These are phyloP conservation scores for Aspergillus sp. DNA, from an alignment of 2,329 filamentous ascomycete species.

Conservation along the genomic window DNA sequence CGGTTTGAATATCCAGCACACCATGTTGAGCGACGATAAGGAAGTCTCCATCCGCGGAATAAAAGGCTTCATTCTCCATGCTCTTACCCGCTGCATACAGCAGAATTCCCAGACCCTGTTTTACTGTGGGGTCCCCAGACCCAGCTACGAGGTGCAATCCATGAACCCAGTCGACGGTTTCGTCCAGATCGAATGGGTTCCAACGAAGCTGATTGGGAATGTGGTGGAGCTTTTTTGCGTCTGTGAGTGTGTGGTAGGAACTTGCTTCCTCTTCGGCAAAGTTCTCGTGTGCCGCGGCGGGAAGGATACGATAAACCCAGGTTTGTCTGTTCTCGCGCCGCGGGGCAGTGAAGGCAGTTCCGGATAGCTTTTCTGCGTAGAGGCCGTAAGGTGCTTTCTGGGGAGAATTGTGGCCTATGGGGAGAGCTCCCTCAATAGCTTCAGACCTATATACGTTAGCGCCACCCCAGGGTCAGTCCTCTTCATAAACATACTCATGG, in stretches of 20 bases:
- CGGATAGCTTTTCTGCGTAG: constrained; percentile 77
- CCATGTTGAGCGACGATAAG: constrained; percentile 75
- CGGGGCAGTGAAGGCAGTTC: constrained; percentile 70
- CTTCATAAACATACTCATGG: constrained; percentile 63
- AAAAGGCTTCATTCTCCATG: constrained; percentile 79
- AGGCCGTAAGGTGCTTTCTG: constrained; percentile 77
- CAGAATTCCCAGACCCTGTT: constrained; percentile 75
- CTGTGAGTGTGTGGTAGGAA: constrained; percentile 46
- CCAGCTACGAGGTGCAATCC: constrained; percentile 72
- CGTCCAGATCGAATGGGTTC: constrained; percentile 73
- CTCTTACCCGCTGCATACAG: constrained; percentile 76
- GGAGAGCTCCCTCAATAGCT: constrained; percentile 71
- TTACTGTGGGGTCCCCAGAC: constrained; percentile 75
- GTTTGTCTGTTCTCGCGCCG: constrained; percentile 68
- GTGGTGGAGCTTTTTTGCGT: constrained; percentile 61
- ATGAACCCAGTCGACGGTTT: constrained; percentile 67
- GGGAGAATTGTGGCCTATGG: constrained; percentile 75
- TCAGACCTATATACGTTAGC: constrained; percentile 59
- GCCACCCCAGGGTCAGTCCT: not conserved
- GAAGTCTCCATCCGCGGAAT: constrained; percentile 79
- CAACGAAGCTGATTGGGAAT: constrained; percentile 81
- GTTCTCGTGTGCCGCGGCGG: constrained; percentile 60
- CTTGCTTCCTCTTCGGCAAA: constrained; percentile 47
- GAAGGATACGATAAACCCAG: constrained; percentile 70
- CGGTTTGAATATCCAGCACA: constrained; percentile 72